Evolutionary conservation across 164 flowering plant genomes (phyloP), one percentile per base, ranked within the genome.

Genomic region (Piper betle): DNA sequence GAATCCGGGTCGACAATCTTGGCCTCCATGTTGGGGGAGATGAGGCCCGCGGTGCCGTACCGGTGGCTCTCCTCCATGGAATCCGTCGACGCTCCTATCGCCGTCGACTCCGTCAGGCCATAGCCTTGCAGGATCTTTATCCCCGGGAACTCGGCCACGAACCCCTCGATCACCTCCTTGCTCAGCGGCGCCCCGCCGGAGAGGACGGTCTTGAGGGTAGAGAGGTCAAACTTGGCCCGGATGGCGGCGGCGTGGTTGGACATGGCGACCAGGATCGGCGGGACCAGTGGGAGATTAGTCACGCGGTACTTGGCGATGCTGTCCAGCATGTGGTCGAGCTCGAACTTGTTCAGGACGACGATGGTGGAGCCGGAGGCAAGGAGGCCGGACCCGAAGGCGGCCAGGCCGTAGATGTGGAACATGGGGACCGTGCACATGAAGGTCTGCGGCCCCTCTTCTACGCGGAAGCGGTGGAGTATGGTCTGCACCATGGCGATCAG

Each of bases 331-430:
- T 81, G 85, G 39, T 72, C 75, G 65, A 82, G 67, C 48, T 84
- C 87, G 75, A 80, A 83, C 62, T 69, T 79, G 2, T 85, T 71
- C 18, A 85, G 79, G 6, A 83, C 77, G 37, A 85, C 72, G 25
- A 85, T 42, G 12, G 88, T 79, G 12, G 82, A 73, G 17, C 86
- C 91, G 1, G 77, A 62, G 7, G 84, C 81, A 53, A 83, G 74
- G 13, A 80, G 58, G 3, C 84, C 84, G 20, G 75, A 68, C 6
- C 80, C 85, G 59, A 85, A 82, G 37, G 73, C 81, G 0, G 71
- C 86, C n/a, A 88, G 56, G 39, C 96, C 96, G 82, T 87, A 92
- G 68, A 92, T 80, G 76, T 92, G 98, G 59, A 88, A 92, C 96
- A 92, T 88, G 0, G 98, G 98, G 3, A 92, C 88, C 1, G 91